Percentiles rank a stretch among this genome's conserved stretches.
These are phyloP conservation scores for Gymnopus androsaceus DNA, from an alignment of 1,284 basidiomycete species.

Conservation along the genomic window DNA sequence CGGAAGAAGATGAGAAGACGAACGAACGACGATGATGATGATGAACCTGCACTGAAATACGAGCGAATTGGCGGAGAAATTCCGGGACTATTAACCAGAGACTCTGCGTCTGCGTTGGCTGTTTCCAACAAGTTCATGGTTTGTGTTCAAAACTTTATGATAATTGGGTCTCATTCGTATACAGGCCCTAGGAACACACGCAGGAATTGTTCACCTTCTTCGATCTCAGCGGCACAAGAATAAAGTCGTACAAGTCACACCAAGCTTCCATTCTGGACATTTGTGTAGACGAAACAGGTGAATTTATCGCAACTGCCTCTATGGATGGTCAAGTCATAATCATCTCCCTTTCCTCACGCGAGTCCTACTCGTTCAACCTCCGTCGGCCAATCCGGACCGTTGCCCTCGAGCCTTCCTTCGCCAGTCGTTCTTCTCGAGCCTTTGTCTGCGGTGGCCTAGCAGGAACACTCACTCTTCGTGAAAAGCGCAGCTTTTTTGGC, in stretches of 20 bases:
- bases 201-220: conserved; percentile 87
- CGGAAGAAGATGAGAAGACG: conserved; percentile 51
- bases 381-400: conserved; percentile 91
- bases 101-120: conserved; percentile 82
- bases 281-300: conserved; percentile 80
- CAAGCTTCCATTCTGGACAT: conserved; percentile 89
- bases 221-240: conserved; percentile 77
- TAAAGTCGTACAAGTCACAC: conserved; percentile 93
- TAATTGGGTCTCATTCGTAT: conserved; percentile 14
- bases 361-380: conserved; percentile 89
- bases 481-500: conserved; percentile 86
- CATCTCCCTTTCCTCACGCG: conserved; percentile 79
- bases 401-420: conserved; percentile 90
- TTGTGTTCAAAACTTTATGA: conserved; percentile 22
- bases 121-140: conserved; percentile 80
- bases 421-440: conserved; percentile 77
- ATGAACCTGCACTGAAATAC: conserved; percentile 91
- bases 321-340: conserved; percentile 95
- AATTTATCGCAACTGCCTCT: conserved; percentile 92
- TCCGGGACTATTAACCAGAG: conserved; percentile 83
- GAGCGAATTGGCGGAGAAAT: conserved; percentile 76
- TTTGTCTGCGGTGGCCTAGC: conserved; percentile 95
- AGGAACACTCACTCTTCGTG: conserved; percentile 82
- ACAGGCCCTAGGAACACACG: conserved; percentile 88
- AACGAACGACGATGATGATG: conserved; percentile 70